Evolutionary conservation across 139 green algal species (phyloP), one percentile per base, ranked within the genome.

Genomic region (Picocystis salinarum): DNA sequence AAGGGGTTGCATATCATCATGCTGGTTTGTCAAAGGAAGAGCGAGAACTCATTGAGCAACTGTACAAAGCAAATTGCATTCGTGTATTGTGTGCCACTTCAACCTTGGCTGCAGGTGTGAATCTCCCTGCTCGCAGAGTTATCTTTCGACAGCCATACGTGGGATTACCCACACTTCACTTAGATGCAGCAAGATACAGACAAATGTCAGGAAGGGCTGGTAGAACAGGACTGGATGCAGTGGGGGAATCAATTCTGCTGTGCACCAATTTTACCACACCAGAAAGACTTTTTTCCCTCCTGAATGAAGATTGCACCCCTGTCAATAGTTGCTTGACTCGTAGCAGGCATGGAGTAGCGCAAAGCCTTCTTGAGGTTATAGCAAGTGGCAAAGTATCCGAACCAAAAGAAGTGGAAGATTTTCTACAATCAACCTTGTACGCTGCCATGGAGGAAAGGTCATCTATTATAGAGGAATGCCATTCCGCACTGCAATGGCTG

Each of bases 41-140:
- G 50, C 31, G 46, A n/a, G 33, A 67, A 28, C 24, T 89, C 2
- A 71, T 96, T 40, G 87, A 95, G 62, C 6, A 10, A 1, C 77
- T 55, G 2, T 98, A 73, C 56, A 47, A 57, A 15, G 46, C 23
- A 1, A 85, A 83, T 6, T 62, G 65, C 2, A 52, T 95, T 10
- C 71, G 57, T 0, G 79, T 99, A 40, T 59, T 99, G 33, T 72
- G 55, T 39, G 81, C 80, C 18, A 99, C 89, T 3, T 88, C 79
- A 45, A 96, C 85, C 0, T 56, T 99, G 33, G 85, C 85, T 25
- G 74, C 79, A 19, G 80, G 80, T 17, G 78, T 91, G 29, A 91
- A 91, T 61, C 70, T 91, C 55, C 80, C 80, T 1, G 83, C 73
- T 1, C 49, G 77, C 10, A 61, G 83, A 4, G 83, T 93, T 37